Base-by-base conservation (phyloP, 1,284 basidiomycete species). In the Rugosomyces carneus region DNA sequence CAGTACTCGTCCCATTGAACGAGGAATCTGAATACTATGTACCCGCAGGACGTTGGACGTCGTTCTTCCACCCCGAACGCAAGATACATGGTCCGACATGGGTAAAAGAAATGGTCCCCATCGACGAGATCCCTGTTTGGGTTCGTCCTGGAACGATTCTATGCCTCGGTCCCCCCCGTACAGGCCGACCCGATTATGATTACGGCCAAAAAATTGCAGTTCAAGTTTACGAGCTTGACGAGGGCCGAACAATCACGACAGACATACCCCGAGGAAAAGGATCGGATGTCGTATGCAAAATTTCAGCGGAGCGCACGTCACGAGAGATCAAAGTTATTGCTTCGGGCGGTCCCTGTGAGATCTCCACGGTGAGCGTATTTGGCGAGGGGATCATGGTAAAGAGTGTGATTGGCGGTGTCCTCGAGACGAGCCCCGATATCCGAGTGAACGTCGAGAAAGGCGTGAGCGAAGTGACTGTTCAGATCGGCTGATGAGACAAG, bases 1-100 rank as follows among this genome's bases (percentile, higher is more conserved):
- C 84, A 2, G 81, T 87, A 1, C 79, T 88, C 53, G 77, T 78
- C 2, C 70, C 76, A 15, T 61, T 72, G 44, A 70, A 69, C 21
- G 75, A 82, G 58, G 73, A 77, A 49, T 69, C 73, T 0, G 75
- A 80, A 51, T 87, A 81, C 58, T 88, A 88, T 63, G 62, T 89
- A 45, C 84, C 84, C 19, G 72, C 71, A 2, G 84, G 84, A 8
- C 69, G 66, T 20, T 87, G 84, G 84, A 87, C 84, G 1, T 76
- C 76, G 23, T 75, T 77, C 60, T 80, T 75, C 65, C 60, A 79
- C 51, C 70, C 74, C 2, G 60, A 64, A 44, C 71, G 76, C 42
- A 67, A 65, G 6, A 55, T 76, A 13, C 56, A 66, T 35, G 78
- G 81, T 1, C 78, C 79, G 0, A 52, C 50, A 5, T 83, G 80